Base-by-base conservation (phyloP, 331 rosid genomes). In the Arachis monticola region DNA sequence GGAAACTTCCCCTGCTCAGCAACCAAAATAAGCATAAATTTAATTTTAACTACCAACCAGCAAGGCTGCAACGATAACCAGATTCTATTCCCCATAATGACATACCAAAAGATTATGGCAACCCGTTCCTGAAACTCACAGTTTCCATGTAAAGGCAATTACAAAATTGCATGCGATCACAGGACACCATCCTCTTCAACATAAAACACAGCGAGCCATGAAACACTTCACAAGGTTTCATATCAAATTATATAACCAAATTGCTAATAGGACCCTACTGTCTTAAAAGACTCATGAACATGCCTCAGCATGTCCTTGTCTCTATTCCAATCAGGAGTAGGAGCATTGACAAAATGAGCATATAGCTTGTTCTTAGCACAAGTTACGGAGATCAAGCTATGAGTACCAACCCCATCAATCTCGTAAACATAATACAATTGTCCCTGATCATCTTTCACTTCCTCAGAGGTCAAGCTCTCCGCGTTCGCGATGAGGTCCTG, bases 261-360 rank as follows among this genome's bases (percentile, higher is more conserved):
- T 35, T 35, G 11, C 59, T 57, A 86, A 71, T 7, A 84, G 8
- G 84, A 84, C 4, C 88, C 93, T 9, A 80, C 72, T 14, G 99
- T 94, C 84, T 87, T 92, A 40, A 94, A 94, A 60, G 97, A 92
- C 82, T 92, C 81, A n/a, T 94, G 99, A 70, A 90, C 90, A 82
- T 94, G 99, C 84, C 62, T 85, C 74, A 94, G 69, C 74, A 90
- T 40, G 27, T 92, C 97, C 75, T 76, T 77, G 75, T 90, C 97
- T 38, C 80, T 89, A 60, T 87, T 90, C 99, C 99, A 94, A 76
- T 94, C 97, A 0, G 92, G 89, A 11, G 84, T 75, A 0, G 97
- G 97, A 8, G 97, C 97, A 83, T 94, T 94, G 14, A 94, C 93
- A 57, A 92, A 94, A 84, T 92, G 99, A 2, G 96, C 97, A 76